Conservation (phyloP, 2,329 filamentous ascomycete genomes). For the Aspergillus ustus region DNA sequence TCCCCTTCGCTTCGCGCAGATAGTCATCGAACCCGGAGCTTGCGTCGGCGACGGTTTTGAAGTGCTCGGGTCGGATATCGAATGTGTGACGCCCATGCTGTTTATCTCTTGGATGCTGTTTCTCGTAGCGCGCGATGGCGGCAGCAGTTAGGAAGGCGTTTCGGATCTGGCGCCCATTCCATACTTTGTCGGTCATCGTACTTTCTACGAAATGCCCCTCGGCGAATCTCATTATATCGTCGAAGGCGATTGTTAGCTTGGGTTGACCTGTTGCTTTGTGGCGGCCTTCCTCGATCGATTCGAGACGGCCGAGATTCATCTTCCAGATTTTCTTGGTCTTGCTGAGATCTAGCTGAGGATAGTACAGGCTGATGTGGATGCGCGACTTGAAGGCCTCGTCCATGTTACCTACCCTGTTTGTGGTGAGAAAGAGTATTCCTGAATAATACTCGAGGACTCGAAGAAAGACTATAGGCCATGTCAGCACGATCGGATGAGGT, state of each 20-base stretch:
- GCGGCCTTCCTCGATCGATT: background rate
- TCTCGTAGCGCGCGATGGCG: background rate
- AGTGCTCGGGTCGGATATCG: background rate
- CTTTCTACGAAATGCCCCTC: background rate
- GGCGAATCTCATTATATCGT: background rate
- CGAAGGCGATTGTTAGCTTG: background rate
- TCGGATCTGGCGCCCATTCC: background rate
- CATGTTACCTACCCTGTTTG: background rate
- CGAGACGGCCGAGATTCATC: background rate
- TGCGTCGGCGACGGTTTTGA: background rate
- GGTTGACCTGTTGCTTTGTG: background rate
- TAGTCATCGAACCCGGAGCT: background rate
- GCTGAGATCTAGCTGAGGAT: background rate
- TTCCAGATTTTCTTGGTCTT: background rate
- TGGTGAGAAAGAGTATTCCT: background rate
- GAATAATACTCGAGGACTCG: background rate
- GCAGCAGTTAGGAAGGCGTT: background rate
- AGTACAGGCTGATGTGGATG: background rate
- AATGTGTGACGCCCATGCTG: background rate
- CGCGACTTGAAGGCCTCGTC: background rate
- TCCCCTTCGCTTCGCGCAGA: background rate
- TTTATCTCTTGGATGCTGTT: background rate
- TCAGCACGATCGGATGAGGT: background rate
- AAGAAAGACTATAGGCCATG: background rate
- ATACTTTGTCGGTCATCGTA: background rate